Evolutionary conservation across 306 rosid genomes (phyloP), one percentile per base, ranked within the genome.

Genomic region (Crotalaria pallida): DNA sequence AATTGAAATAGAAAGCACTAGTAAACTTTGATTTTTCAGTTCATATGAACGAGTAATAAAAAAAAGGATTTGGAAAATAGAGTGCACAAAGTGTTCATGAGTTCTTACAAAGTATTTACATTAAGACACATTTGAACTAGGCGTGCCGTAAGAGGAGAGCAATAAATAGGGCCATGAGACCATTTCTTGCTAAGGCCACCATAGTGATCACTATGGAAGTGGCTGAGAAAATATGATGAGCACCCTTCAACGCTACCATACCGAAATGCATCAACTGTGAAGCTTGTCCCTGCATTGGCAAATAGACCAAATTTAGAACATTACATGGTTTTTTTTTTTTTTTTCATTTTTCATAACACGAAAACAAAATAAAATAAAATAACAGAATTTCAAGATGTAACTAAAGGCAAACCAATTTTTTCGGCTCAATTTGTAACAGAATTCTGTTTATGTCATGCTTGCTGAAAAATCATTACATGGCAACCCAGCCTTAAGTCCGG

Each of bases 251-350:
- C 50, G 34, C 75, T 50, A 55, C 88, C 85, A 71, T 84, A 81
- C 60, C 83, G 88, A 75, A 84, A 84, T 61, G 88, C 88, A 75
- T 84, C 88, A 66, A 84, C 83, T 24, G 83, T 81, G 80, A 84
- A 84, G 31, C 67, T 51, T 56, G 85, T 84, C 26, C 83, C 88
- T 84, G 57, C 45, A 66, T 49, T 36, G 19, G 8, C 58, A 75
- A 61, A 77, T 49, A 56, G 21, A 61, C 71, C 8, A 24, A 38
- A 24, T 31, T 71, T 50, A 71, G 47, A 45, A 72, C 73, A 71
- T 34, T 59, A 19, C 27, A 65, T 3, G 0, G 4, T 31, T 55
- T 65, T 40, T 10, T 22, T 5, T 45, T 66, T n/a, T 18, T 13
- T 45, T 57, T 38, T 6, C 27, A 11, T 47, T 66, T 15, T 19